These are phyloP conservation scores for Monosporozyma aerobia DNA, from an alignment of 805 yeast genomes.

Conservation along the genomic window DNA sequence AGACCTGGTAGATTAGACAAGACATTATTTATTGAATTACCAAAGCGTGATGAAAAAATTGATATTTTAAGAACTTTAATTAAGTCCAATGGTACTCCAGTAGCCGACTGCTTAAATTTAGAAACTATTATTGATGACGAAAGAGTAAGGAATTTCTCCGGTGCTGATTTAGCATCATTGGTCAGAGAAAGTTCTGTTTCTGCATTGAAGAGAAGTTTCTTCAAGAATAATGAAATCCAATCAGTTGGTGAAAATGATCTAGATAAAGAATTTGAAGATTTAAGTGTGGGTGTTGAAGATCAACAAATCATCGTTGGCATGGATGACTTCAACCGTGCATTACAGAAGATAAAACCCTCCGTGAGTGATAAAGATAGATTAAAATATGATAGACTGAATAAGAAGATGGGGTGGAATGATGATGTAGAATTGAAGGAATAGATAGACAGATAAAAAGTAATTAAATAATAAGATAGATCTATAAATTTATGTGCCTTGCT, in stretches of 20 bases:
- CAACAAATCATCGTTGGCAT: constrained; percentile 44
- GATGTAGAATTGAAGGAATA: constrained; percentile 26
- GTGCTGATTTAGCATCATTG: constrained; percentile 90
- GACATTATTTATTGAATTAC: constrained; percentile 83
- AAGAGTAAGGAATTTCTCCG: constrained; percentile 82
- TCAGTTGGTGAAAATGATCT: constrained; percentile 39
- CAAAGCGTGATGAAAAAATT: constrained; percentile 63
- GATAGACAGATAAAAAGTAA: constrained; percentile 1
- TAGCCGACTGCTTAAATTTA: constrained; percentile 54
- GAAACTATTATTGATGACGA: constrained; percentile 57
- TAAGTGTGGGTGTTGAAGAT: constrained; percentile 27
- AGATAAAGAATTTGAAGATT: constrained; percentile 34
- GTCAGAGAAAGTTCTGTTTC: constrained; percentile 90
- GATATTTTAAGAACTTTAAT: constrained; percentile 78
- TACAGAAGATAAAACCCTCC: constrained; percentile 73
- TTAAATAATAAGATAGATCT: not conserved
- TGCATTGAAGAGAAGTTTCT: constrained; percentile 71
- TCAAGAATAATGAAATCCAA: constrained; percentile 37
- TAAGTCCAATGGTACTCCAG: constrained; percentile 64
- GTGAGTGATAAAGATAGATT: constrained; percentile 78
- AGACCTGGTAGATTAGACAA: constrained; percentile 95
- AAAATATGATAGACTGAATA: constrained; percentile 67
- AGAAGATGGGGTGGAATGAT: constrained; percentile 64
- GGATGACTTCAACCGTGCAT: constrained; percentile 63
- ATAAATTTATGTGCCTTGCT: not conserved